Conservation (phyloP, 148 eudicot species). For the Rhododendron kiyosumense region DNA sequence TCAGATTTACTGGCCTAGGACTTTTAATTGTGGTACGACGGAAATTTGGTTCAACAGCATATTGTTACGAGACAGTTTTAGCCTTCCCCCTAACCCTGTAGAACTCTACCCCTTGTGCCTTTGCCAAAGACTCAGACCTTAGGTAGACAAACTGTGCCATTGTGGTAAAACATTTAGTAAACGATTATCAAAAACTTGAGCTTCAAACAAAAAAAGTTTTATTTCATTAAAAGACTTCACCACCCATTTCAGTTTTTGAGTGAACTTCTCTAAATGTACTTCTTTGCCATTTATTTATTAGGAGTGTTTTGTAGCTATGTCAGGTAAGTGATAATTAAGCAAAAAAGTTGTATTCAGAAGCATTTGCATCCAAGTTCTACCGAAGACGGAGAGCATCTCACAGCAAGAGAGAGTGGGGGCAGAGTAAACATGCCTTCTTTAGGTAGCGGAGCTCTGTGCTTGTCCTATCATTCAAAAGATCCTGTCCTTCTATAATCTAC, state of each 20-base stretch:
- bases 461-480: conserved; percentile 90
- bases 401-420: not conserved
- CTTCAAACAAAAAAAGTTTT: not conserved
- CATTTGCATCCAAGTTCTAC: not conserved
- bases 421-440: conserved; percentile 56
- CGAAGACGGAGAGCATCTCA: not conserved
- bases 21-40: not conserved
- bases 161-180: not conserved
- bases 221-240: not conserved
- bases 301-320: not conserved
- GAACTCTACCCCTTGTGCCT: not conserved
- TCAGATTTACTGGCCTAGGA: not conserved
- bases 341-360: not conserved
- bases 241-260: not conserved
- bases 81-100: not conserved
- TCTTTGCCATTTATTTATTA: not conserved
- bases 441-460: conserved; percentile 69
- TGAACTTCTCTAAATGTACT: not conserved
- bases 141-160: not conserved
- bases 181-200: not conserved
- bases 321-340: not conserved
- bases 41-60: not conserved
- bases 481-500: conserved; percentile 89
- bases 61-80: not conserved
- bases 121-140: not conserved